Evolutionary conservation across 192 early-diverging fungal genomes (phyloP).

Genomic region (Endogone sp.): DNA sequence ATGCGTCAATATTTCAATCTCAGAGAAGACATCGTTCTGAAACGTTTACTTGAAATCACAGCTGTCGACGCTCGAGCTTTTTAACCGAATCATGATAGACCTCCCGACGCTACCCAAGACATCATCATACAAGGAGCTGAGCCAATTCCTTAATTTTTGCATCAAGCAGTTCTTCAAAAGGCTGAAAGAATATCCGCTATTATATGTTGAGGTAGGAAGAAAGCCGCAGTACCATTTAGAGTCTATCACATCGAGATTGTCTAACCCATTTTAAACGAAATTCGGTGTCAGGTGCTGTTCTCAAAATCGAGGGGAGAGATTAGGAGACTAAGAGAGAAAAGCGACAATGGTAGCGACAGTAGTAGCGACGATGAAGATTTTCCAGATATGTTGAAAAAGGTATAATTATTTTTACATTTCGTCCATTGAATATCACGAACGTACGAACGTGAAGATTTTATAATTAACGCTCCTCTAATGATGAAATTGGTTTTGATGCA

Average conservation of each 20-base stretch:
- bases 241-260: too few relatives aligned
- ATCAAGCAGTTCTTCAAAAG: conserved; percentile 52
- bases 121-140: conserved; percentile 37
- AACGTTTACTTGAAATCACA: conserved; percentile 9
- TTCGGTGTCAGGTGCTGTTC: conserved; percentile 17
- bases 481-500: background rate
- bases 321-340: background rate
- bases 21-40: too few relatives aligned
- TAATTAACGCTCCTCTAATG: background rate
- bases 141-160: conserved; percentile 49
- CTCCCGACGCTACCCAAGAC: conserved; percentile 15
- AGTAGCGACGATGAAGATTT: conserved; percentile 25
- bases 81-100: conserved; percentile 52
- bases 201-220: conserved; percentile 53
- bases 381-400: conserved; percentile 6
- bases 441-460: too few relatives aligned
- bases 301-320: background rate
- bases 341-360: conserved; percentile 25
- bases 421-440: too few relatives aligned
- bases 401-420: background rate
- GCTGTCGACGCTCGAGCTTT: conserved; percentile 59
- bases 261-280: too few relatives aligned
- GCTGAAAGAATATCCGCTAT: conserved; percentile 45
- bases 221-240: too few relatives aligned
- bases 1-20: background rate